phyloP scores from a whole-genome alignment of 2,329 filamentous ascomycete species.

The Tetracladium maxilliforme region DNA sequence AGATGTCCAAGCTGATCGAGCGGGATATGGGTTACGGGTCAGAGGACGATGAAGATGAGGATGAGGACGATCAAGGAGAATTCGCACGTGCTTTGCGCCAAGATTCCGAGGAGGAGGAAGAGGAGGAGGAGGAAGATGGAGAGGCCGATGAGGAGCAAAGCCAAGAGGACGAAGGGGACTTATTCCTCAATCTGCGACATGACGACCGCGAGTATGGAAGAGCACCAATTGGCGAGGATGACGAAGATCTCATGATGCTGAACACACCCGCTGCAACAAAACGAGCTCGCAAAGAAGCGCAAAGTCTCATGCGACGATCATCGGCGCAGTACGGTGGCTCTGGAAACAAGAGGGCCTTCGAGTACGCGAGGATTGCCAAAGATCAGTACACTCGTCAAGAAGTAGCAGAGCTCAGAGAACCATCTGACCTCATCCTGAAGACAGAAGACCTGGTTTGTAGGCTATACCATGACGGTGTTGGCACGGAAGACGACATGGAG shows the following conservation, averaged over 20 bases:
- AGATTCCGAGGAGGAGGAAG: slow-evolving; percentile 11
- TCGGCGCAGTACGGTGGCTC: slow-evolving; percentile 24
- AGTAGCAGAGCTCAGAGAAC: slow-evolving; percentile 49
- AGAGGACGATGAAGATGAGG: slow-evolving; percentile 21
- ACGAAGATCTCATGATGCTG: slow-evolving; percentile 14
- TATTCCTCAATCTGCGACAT: slow-evolving; percentile 19
- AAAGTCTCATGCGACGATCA: not conserved
- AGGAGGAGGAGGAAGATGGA: slow-evolving; percentile 19
- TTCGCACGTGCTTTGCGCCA: slow-evolving; percentile 15
- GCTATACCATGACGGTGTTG: slow-evolving; percentile 48
- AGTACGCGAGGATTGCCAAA: slow-evolving; percentile 58
- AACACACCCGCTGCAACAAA: slow-evolving; percentile 2
- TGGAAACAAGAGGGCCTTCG: slow-evolving; percentile 34
- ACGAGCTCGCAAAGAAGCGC: not conserved
- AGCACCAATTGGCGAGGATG: slow-evolving; percentile 7
- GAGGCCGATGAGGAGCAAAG: slow-evolving; percentile 23
- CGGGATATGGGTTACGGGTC: slow-evolving; percentile 22
- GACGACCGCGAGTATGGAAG: slow-evolving; percentile 19
- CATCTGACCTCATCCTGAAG: slow-evolving; percentile 55
- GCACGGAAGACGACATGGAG: slow-evolving; percentile 36
- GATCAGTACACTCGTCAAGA: slow-evolving; percentile 46
- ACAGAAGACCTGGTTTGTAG: slow-evolving; percentile 58
- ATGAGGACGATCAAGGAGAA: slow-evolving; percentile 22
- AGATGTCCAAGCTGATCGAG: slow-evolving; percentile 18
- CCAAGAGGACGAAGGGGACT: slow-evolving; percentile 19